Conservation (phyloP, 2,329 filamentous ascomycete species). For the Monosporascus sp. region DNA sequence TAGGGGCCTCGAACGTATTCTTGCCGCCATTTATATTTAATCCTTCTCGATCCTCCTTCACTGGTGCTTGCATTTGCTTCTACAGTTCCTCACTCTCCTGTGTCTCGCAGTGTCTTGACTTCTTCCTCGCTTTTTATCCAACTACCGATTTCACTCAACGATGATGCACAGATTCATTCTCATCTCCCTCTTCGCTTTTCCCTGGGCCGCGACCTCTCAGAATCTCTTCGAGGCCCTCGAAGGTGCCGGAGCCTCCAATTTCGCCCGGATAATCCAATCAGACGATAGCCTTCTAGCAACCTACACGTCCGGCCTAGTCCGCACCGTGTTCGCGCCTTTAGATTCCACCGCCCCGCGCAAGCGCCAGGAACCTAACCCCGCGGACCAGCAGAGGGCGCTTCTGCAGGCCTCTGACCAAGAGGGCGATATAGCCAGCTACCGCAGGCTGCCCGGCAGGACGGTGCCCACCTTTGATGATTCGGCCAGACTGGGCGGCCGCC, state of each 20-base stretch:
- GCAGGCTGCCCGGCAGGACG: background rate
- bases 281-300: slow-evolving; percentile 7
- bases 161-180: too few species aligned
- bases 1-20: too few species aligned
- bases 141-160: too few species aligned
- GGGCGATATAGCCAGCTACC: slow-evolving; percentile 1
- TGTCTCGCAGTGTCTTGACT: too few species aligned
- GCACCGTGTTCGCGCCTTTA: slow-evolving; percentile 20
- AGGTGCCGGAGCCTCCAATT: slow-evolving; percentile 14
- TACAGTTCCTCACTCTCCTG: too few species aligned
- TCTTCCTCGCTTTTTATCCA: too few species aligned
- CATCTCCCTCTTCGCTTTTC: too few species aligned
- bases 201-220: too few species aligned
- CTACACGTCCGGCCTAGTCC: slow-evolving; percentile 12
- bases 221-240: slow-evolving; percentile 14
- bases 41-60: too few species aligned
- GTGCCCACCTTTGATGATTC: slow-evolving; percentile 6
- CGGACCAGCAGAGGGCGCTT: background rate
- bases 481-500: background rate
- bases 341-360: slow-evolving; percentile 7
- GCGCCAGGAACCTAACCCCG: background rate
- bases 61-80: too few species aligned
- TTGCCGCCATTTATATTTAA: too few species aligned
- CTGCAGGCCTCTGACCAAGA: slow-evolving; percentile 1
- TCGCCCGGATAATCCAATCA: slow-evolving; percentile 15